Evolutionary conservation across 371 early-diverging fungal species (phyloP).

Genomic region (Circinella umbellata): DNA sequence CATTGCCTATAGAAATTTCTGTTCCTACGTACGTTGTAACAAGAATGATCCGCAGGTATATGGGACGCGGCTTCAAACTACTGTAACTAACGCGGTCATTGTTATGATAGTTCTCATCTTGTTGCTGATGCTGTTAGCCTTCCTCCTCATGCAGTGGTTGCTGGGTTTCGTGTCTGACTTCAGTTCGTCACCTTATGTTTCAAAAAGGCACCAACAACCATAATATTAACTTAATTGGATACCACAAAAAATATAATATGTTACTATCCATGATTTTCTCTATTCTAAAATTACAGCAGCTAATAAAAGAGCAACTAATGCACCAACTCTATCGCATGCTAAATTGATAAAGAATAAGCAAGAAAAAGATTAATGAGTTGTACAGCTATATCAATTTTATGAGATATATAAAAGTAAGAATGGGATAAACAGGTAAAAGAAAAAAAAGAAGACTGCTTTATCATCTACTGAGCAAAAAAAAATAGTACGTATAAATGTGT

Average conservation of each 20-base stretch:
- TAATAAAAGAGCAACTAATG: conserved; percentile 27
- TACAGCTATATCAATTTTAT: too few species aligned
- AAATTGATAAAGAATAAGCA: neutral
- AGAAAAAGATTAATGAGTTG: too few species aligned
- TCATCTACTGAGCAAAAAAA: conserved; percentile 27
- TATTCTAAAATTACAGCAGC: conserved; percentile 22
- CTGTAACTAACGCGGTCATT: neutral
- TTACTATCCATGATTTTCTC: conserved; percentile 17
- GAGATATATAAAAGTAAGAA: too few species aligned
- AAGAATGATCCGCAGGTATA: conserved; percentile 26
- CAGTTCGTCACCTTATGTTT: conserved; percentile 8
- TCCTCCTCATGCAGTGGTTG: neutral
- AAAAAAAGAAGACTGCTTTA: neutral
- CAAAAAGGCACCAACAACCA: conserved; percentile 2
- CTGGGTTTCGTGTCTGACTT: neutral
- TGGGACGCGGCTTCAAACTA: conserved; percentile 18
- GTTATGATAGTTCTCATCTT: neutral
- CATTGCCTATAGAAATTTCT: conserved; percentile 36
- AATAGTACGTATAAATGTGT: conserved; percentile 24
- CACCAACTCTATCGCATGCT: conserved; percentile 35
- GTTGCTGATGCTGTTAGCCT: neutral
- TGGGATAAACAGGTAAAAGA: too few species aligned
- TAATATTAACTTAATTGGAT: conserved; percentile 15
- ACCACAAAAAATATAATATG: conserved; percentile 26
- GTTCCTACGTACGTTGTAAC: conserved; percentile 29